A percentile compares a stretch with the other conserved stretches of the same genome.
These are phyloP conservation scores for Inosperma sp. DNA, from an alignment of 768 basidiomycete genomes.

Conservation along the genomic window DNA sequence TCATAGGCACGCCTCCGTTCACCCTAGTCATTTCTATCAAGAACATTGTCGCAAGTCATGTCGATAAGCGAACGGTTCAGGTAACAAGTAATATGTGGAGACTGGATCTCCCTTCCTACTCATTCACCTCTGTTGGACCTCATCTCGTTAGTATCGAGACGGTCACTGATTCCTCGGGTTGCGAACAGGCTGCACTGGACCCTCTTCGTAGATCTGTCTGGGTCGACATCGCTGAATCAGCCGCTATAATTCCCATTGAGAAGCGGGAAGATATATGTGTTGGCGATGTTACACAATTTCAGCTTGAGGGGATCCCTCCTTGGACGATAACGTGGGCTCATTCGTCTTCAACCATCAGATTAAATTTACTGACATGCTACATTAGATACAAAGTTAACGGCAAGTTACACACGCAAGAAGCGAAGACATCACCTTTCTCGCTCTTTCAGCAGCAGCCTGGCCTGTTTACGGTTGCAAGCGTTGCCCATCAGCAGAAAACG, in stretches of 20 bases:
- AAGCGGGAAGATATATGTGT: conserved; percentile 79
- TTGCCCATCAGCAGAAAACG: conserved; percentile 90
- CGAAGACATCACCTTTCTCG: conserved; percentile 80
- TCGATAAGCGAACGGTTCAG: conserved; percentile 53
- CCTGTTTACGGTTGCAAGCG: conserved; percentile 78
- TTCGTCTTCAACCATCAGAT: background rate
- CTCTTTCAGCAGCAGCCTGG: conserved; percentile 78
- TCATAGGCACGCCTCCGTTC: conserved; percentile 89
- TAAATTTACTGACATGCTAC: background rate
- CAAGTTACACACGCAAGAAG: conserved; percentile 66
- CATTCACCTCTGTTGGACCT: conserved; percentile 74
- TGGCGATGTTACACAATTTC: conserved; percentile 86
- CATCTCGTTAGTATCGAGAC: conserved; percentile 77
- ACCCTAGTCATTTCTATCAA: conserved; percentile 67
- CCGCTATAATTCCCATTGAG: conserved; percentile 84
- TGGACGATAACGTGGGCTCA: conserved; percentile 76
- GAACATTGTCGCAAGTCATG: conserved; percentile 67
- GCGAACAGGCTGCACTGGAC: conserved; percentile 68
- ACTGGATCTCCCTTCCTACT: conserved; percentile 62
- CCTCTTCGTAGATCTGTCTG: conserved; percentile 59
- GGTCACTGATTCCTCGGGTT: conserved; percentile 75
- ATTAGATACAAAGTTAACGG: conserved; percentile 77
- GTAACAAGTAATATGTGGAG: conserved; percentile 57
- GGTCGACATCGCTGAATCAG: conserved; percentile 96
- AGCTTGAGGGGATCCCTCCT: conserved; percentile 89